Conservation (phyloP, 768 basidiomycete species). For the Hydnum rufescens region DNA sequence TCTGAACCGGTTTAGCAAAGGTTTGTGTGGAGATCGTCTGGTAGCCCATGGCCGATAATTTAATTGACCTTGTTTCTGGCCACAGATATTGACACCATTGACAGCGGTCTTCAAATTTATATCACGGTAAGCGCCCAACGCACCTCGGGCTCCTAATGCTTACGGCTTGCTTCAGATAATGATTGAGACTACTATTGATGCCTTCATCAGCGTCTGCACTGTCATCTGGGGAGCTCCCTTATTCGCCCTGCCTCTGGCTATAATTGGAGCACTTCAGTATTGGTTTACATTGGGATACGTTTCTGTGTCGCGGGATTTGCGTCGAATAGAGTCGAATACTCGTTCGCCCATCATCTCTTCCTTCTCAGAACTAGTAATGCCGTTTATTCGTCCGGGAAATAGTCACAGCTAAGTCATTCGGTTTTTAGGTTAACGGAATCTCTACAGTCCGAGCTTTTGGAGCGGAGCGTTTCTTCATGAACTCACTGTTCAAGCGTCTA, state of each 20-base stretch:
- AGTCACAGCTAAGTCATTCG: slow-evolving; percentile 17
- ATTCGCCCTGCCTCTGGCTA: slow-evolving; percentile 57
- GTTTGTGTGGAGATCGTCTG: slow-evolving; percentile 13
- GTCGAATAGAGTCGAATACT: slow-evolving; percentile 80
- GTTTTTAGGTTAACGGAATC: slow-evolving; percentile 10
- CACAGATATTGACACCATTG: slow-evolving; percentile 15
- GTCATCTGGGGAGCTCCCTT: slow-evolving; percentile 39
- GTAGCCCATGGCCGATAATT: not conserved
- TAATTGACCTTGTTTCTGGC: too few species aligned
- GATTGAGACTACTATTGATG: slow-evolving; percentile 33
- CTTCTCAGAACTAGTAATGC: slow-evolving; percentile 38
- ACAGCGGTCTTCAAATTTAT: slow-evolving; percentile 10
- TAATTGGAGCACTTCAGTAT: slow-evolving; percentile 45
- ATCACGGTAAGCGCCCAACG: not conserved
- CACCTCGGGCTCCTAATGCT: not conserved
- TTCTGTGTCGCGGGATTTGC: slow-evolving; percentile 62
- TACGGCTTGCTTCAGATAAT: not conserved
- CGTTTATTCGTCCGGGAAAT: slow-evolving; percentile 4
- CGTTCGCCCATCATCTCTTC: slow-evolving; percentile 70
- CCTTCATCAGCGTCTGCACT: slow-evolving; percentile 40
- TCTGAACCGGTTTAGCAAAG: slow-evolving; percentile 16
- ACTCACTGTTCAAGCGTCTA: slow-evolving; percentile 2
- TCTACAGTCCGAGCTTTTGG: slow-evolving; percentile 14
- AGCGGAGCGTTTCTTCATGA: slow-evolving; percentile 10
- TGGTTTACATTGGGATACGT: slow-evolving; percentile 26